A percentile compares a stretch with the other conserved stretches of the same genome.
Evolutionary conservation across 2,329 filamentous ascomycete genomes (phyloP).

Genomic region (Diplodia intermedia): DNA sequence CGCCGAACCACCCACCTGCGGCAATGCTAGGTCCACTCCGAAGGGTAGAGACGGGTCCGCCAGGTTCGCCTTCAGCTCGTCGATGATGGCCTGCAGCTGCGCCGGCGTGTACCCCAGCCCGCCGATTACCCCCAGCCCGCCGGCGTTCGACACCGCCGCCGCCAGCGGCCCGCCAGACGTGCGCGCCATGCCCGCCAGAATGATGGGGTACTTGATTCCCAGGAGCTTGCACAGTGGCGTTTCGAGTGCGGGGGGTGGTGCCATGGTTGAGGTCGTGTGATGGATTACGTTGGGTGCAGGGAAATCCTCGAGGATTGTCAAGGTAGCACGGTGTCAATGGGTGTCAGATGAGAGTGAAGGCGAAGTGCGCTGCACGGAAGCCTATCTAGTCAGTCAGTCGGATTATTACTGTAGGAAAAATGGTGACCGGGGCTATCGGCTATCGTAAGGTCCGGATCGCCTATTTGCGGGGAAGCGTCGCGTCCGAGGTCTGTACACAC

Average conservation of each 20-base stretch:
- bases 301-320: neutral
- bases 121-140: slow-evolving; percentile 72
- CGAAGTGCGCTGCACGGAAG: neutral
- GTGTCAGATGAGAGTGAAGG: neutral
- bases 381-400: slow-evolving; percentile 2
- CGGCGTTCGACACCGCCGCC: slow-evolving; percentile 72
- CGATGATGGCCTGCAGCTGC: slow-evolving; percentile 80
- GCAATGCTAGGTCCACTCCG: slow-evolving; percentile 88
- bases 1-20: slow-evolving; percentile 83
- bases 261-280: slow-evolving; percentile 37
- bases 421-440: slow-evolving; percentile 11
- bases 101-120: slow-evolving; percentile 60
- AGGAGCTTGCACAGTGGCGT: slow-evolving; percentile 64
- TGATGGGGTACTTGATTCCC: slow-evolving; percentile 83
- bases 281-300: neutral
- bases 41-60: slow-evolving; percentile 74
- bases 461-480: slow-evolving; percentile 24
- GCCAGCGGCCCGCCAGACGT: slow-evolving; percentile 58
- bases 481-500: slow-evolving; percentile 16
- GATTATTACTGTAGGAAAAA: neutral
- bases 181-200: slow-evolving; percentile 93
- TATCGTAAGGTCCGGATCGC: slow-evolving; percentile 23
- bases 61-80: slow-evolving; percentile 82
- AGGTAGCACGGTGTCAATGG: neutral
- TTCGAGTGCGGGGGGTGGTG: slow-evolving; percentile 42